A percentile compares a stretch with the other conserved stretches of the same genome.
Evolutionary conservation across 495 filamentous ascomycete species (phyloP).

Genomic region (Penicillium canescens): DNA sequence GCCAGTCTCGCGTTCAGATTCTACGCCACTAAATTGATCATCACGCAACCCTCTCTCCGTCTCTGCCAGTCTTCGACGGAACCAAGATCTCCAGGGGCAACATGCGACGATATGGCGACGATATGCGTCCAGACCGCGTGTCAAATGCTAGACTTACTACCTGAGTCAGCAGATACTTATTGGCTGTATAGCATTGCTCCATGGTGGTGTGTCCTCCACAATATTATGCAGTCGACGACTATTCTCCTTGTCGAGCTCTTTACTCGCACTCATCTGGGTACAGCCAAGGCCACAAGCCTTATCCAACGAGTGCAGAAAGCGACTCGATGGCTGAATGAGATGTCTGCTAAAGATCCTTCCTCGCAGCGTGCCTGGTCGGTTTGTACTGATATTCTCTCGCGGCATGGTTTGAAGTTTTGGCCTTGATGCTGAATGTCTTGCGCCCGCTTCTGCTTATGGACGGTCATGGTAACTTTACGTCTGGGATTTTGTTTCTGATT

Average conservation of each 20-base stretch:
- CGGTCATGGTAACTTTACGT: no score
- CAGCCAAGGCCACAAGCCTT: no score
- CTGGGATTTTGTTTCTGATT: no score
- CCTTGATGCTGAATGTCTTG: background rate
- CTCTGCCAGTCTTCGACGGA: conserved; percentile 21
- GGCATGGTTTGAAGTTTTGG: conserved; percentile 10
- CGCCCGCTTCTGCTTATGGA: no score
- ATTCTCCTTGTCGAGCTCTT: no score
- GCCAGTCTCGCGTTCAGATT: conserved; percentile 50
- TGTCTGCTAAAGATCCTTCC: conserved; percentile 45
- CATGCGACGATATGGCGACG: conserved; percentile 48
- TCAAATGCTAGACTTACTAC: no score
- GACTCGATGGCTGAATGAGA: conserved; percentile 47
- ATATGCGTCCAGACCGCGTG: conserved; percentile 53
- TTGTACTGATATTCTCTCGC: conserved; percentile 24
- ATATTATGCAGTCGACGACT: no score
- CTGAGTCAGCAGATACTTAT: no score
- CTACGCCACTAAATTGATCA: conserved; percentile 55
- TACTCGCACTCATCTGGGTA: no score
- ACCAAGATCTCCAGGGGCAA: conserved; percentile 15
- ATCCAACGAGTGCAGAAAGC: no score
- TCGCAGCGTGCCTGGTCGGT: conserved; percentile 46
- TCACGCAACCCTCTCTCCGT: conserved; percentile 58
- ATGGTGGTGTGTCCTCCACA: no score
- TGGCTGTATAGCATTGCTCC: no score